Percentiles rank a stretch among this genome's conserved stretches.
phyloP scores from a whole-genome alignment of 164 flowering plant species.

The Stephania cephalantha region DNA sequence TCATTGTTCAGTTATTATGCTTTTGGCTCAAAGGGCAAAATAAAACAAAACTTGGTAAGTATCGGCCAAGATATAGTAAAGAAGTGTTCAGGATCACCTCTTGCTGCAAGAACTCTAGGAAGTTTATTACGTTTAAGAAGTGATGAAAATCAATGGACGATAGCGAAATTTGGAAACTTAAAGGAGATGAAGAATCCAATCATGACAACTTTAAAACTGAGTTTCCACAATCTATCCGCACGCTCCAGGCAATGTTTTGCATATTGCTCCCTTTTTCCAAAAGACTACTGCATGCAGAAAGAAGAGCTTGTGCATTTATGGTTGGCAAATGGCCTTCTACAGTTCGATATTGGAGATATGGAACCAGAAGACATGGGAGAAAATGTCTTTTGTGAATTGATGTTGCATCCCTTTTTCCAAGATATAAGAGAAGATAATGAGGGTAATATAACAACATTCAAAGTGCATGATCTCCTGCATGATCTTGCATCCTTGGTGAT shows the following conservation, averaged over 20 bases:
- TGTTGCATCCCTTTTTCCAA: slow-evolving; percentile 10
- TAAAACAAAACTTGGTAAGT: neutral
- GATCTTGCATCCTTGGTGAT: slow-evolving; percentile 6
- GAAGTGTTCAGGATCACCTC: neutral
- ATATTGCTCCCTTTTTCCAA: slow-evolving; percentile 23
- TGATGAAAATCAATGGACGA: too few relatives aligned
- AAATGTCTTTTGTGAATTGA: neutral
- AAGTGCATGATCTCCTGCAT: slow-evolving; percentile 13
- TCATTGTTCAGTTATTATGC: neutral
- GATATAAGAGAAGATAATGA: slow-evolving; percentile 1
- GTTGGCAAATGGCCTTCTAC: slow-evolving; percentile 17
- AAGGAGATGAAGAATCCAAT: neutral
- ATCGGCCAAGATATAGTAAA: neutral
- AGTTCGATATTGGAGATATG: neutral
- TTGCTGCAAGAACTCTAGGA: neutral
- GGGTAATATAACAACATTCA: neutral
- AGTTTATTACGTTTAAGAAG: neutral
- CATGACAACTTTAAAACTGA: slow-evolving; percentile 17
- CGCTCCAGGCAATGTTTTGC: slow-evolving; percentile 1
- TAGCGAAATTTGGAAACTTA: slow-evolving; percentile 16
- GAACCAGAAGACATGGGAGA: slow-evolving; percentile 4
- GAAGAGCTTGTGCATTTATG: slow-evolving; percentile 15
- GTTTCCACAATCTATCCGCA: slow-evolving; percentile 18
- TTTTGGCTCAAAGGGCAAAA: neutral
- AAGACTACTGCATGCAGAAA: slow-evolving; percentile 9